Percentiles rank a stretch among this genome's conserved stretches.
These are phyloP conservation scores for Microdochium trichocladiopsis DNA, from an alignment of 2,329 filamentous ascomycete genomes.

Conservation along the genomic window DNA sequence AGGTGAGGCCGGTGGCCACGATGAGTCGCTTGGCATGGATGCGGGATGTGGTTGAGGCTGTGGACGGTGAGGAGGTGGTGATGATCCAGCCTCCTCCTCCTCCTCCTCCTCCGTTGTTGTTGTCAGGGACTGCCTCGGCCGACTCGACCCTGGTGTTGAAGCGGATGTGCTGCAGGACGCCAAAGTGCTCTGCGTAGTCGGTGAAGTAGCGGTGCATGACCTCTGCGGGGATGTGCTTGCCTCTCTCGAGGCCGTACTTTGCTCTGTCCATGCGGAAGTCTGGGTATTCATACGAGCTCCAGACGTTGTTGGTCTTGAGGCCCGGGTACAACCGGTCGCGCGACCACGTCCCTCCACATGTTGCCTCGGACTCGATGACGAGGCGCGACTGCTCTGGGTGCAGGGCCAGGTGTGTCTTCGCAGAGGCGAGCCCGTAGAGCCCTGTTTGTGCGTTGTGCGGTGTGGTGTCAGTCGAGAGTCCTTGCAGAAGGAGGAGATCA, in stretches of 20 bases:
- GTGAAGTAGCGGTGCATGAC: conserved; percentile 50
- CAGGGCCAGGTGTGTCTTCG: conserved; percentile 38
- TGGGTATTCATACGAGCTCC: conserved; percentile 28
- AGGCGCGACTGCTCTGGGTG: conserved; percentile 30
- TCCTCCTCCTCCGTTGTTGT: no score
- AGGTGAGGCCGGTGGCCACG: conserved; percentile 55
- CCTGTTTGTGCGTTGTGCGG: not conserved
- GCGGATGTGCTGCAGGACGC: conserved; percentile 37
- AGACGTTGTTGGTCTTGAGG: conserved; percentile 33
- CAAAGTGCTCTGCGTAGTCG: conserved; percentile 46
- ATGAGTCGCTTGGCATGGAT: no score
- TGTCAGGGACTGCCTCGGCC: conserved; percentile 33
- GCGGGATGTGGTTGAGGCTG: no score
- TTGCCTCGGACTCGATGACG: conserved; percentile 31
- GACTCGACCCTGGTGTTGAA: conserved; percentile 42
- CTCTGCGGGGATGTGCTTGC: conserved; percentile 53
- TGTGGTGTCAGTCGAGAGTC: not conserved
- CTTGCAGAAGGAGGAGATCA: not conserved
- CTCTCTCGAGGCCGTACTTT: conserved; percentile 31
- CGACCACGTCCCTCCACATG: conserved; percentile 34
- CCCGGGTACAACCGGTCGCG: conserved; percentile 31
- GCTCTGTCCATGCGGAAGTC: conserved; percentile 21
- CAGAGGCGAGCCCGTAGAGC: conserved; percentile 30
- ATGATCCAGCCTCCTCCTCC: conserved; percentile 26
- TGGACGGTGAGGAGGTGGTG: conserved; percentile 17